phyloP scores from a whole-genome alignment of 139 green algal species.

The Astrephomene gubernaculifera region DNA sequence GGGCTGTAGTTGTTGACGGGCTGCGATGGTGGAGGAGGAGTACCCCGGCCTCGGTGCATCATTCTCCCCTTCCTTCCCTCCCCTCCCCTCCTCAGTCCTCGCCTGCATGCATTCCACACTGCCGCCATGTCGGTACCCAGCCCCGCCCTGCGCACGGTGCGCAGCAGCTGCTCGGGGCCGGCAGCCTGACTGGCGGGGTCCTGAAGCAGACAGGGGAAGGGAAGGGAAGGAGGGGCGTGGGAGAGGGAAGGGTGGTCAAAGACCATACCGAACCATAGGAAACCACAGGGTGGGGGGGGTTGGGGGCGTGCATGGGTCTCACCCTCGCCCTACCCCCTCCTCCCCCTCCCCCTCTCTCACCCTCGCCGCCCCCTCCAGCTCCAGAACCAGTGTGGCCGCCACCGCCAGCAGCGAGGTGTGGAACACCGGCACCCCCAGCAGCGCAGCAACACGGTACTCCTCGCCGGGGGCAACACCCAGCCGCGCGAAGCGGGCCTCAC shows the following conservation, averaged over 20 bases:
- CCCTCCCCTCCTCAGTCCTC: neutral
- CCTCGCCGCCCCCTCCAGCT: neutral
- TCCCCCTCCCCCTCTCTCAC: neutral
- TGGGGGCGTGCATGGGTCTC: neutral
- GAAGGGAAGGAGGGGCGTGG: neutral
- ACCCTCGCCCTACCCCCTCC: neutral
- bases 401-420: slow-evolving; percentile 23
- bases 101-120: slow-evolving; percentile 31
- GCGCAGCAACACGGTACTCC: neutral
- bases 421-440: slow-evolving; percentile 26
- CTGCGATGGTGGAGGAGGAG: too few species aligned
- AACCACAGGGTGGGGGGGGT: neutral
- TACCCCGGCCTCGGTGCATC: too few species aligned
- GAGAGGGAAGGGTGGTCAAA: neutral
- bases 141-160: neutral
- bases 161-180: neutral
- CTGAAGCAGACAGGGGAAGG: neutral
- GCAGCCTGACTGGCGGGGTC: neutral
- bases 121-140: slow-evolving; percentile 28
- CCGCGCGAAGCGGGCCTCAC: slow-evolving; percentile 6
- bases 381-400: neutral
- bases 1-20: too few species aligned
- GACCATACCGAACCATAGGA: too few species aligned
- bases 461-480: neutral
- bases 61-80: too few species aligned